phyloP scores from a whole-genome alignment of 306 rosid species.

The Inga laurina region DNA sequence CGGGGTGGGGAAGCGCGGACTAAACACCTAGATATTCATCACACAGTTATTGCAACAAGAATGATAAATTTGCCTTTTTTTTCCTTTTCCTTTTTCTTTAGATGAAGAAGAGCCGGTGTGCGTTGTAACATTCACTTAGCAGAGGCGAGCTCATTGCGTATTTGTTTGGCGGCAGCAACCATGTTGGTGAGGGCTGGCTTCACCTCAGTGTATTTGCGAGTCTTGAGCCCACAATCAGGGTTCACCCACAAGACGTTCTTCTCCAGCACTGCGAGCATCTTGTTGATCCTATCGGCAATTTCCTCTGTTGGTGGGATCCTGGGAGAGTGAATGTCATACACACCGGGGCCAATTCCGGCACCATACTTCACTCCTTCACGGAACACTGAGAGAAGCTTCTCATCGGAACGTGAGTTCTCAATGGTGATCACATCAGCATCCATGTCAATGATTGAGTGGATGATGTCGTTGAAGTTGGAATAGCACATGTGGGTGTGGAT shows the following conservation, averaged over 20 bases:
- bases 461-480: constrained; percentile 88
- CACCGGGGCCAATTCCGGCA: constrained; percentile 91
- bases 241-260: constrained; percentile 82
- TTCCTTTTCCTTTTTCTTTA: neutral
- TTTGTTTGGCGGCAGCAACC: constrained; percentile 77
- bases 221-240: constrained; percentile 89
- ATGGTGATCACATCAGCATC: constrained; percentile 94
- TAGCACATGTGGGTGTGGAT: constrained; percentile 98
- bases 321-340: constrained; percentile 87
- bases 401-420: constrained; percentile 93
- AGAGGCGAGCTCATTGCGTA: constrained; percentile 70
- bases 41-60: constrained; percentile 51
- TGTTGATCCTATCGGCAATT: constrained; percentile 80
- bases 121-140: constrained; percentile 49
- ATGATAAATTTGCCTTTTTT: neutral
- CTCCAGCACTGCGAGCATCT: constrained; percentile 92
- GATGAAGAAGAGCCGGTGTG: constrained; percentile 17
- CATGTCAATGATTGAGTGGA: constrained; percentile 90
- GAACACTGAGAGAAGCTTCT: constrained; percentile 84
- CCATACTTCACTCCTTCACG: constrained; percentile 93
- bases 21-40: constrained; percentile 43
- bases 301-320: constrained; percentile 86
- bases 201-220: constrained; percentile 81
- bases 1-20: neutral
- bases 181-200: constrained; percentile 75